Evolutionary conservation across 129 eudicot species (phyloP).

Genomic region (Helichrysum umbraculigerum): DNA sequence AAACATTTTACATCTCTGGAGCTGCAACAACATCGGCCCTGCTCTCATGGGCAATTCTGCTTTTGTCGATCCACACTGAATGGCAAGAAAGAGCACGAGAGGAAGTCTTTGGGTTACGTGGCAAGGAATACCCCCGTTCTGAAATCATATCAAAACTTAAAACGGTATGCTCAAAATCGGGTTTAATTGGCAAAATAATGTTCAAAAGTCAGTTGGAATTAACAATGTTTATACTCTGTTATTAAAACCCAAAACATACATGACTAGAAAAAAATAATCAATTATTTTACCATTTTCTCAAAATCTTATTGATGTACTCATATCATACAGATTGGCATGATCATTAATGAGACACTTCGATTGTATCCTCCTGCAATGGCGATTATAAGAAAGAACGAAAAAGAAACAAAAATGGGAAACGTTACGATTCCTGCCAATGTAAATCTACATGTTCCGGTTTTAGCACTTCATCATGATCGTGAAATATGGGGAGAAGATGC

Average conservation of each 20-base stretch:
- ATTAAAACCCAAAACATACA: no score
- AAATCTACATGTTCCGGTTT: conserved; percentile 37
- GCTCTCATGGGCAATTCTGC: conserved; percentile 37
- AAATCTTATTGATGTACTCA: background rate
- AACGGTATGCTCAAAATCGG: conserved; percentile 17
- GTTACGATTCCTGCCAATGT: conserved; percentile 32
- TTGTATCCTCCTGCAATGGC: conserved; percentile 47
- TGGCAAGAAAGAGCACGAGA: conserved; percentile 46
- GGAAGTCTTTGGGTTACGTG: conserved; percentile 32
- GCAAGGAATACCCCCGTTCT: conserved; percentile 21
- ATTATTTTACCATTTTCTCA: background rate
- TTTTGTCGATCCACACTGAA: conserved; percentile 35
- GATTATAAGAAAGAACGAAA: conserved; percentile 25
- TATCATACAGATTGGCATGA: conserved; percentile 49
- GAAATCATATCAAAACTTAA: conserved; percentile 40
- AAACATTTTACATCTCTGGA: conserved; percentile 41
- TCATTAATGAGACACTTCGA: conserved; percentile 54
- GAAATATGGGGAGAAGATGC: conserved; percentile 62
- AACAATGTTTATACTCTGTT: no score
- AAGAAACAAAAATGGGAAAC: conserved; percentile 34
- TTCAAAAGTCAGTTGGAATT: background rate
- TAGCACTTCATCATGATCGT: conserved; percentile 52
- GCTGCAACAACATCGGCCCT: conserved; percentile 34
- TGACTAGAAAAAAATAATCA: no score
- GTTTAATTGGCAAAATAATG: background rate